A percentile compares a stretch with the other conserved stretches of the same genome.
phyloP scores from a whole-genome alignment of 345 rosid genomes.

The Cardamine occulta region DNA sequence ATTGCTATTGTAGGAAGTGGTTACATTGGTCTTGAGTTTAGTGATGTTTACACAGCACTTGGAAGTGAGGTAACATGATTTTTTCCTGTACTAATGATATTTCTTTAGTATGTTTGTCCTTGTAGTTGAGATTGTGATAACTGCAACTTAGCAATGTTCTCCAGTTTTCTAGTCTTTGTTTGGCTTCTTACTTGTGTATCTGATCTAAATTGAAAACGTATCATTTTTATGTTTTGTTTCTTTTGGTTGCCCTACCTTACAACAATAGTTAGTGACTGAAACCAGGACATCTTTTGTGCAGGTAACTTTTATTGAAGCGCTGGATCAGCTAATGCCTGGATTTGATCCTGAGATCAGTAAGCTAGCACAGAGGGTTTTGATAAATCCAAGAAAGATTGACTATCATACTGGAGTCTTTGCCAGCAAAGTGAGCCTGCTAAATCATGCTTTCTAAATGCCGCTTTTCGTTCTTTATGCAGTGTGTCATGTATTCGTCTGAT shows the following conservation, averaged over 20 bases:
- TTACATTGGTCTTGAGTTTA: slow-evolving; percentile 98
- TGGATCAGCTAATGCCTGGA: slow-evolving; percentile 99
- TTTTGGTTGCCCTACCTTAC: background rate
- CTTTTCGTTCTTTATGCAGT: background rate
- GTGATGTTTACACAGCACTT: slow-evolving; percentile 99
- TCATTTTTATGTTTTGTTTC: background rate
- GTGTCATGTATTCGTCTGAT: background rate
- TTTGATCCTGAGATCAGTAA: slow-evolving; percentile 99
- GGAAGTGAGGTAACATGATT: slow-evolving; percentile 85
- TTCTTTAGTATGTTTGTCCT: background rate
- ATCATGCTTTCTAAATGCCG: background rate
- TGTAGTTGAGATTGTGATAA: background rate
- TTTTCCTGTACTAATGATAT: background rate
- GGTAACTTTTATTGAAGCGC: slow-evolving; percentile 97
- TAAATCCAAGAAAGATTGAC: slow-evolving; percentile 94
- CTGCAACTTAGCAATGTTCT: slow-evolving; percentile 4
- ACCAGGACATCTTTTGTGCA: slow-evolving; percentile 42
- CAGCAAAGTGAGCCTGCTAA: slow-evolving; percentile 64
- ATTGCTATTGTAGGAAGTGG: slow-evolving; percentile 99
- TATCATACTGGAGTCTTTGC: slow-evolving; percentile 97
- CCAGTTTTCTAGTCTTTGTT: background rate
- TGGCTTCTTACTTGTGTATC: background rate
- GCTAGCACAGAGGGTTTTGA: slow-evolving; percentile 91
- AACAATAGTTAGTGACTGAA: slow-evolving; percentile 14
- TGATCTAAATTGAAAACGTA: slow-evolving; percentile 9